Conservation (phyloP, 495 filamentous ascomycete genomes). For the Letharia columbiana region DNA sequence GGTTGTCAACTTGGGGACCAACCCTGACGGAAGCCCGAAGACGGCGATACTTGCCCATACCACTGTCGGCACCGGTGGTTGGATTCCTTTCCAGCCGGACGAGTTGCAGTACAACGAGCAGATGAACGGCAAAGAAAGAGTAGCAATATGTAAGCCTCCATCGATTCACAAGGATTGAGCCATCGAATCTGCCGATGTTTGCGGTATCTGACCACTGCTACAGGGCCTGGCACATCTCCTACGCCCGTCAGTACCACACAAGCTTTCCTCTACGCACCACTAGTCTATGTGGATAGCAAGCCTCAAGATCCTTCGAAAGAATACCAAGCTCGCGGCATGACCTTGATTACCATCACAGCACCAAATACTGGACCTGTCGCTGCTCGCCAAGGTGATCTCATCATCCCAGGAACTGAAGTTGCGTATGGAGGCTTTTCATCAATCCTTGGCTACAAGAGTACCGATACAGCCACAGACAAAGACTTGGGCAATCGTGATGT, state of each 20-base stretch:
- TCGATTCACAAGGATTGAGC: not conserved
- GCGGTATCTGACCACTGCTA: not conserved
- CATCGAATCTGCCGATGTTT: not conserved
- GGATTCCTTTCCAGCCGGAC: slow-evolving; percentile 26
- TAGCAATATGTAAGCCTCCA: slow-evolving; percentile 26
- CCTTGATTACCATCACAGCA: slow-evolving; percentile 24
- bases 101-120: slow-evolving; percentile 27
- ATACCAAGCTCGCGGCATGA: slow-evolving; percentile 27
- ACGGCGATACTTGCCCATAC: slow-evolving; percentile 25
- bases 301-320: slow-evolving; percentile 26
- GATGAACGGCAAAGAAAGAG: slow-evolving; percentile 24
- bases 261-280: slow-evolving; percentile 27
- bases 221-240: slow-evolving; percentile 28
- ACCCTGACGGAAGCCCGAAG: slow-evolving; percentile 23
- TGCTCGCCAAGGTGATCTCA: slow-evolving; percentile 25
- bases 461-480: slow-evolving; percentile 2
- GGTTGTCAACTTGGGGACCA: slow-evolving; percentile 21
- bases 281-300: slow-evolving; percentile 28
- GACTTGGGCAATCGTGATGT: slow-evolving; percentile 23
- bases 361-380: slow-evolving; percentile 22
- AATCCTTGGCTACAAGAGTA: slow-evolving; percentile 22
- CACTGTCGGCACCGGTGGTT: slow-evolving; percentile 26
- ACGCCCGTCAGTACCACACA: slow-evolving; percentile 22
- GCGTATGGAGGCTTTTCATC: slow-evolving; percentile 26
- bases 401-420: slow-evolving; percentile 25